Conservation (phyloP, 2,329 filamentous ascomycete genomes). For the Zelopaecilomyces penicillatus region DNA sequence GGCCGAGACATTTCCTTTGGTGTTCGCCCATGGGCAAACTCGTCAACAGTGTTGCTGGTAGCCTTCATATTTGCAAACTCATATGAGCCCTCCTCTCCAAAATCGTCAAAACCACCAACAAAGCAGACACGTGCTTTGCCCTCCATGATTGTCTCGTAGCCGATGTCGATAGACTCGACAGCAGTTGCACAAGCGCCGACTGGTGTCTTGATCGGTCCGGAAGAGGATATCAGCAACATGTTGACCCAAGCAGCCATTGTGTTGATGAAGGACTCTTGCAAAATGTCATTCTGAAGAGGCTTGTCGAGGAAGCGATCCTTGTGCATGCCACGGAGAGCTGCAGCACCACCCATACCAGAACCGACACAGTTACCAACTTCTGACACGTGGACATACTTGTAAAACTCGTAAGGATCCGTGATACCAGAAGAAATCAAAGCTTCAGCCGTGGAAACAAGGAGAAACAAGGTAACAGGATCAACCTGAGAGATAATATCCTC, state of each 20-base stretch:
- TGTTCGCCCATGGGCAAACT: conserved; percentile 90
- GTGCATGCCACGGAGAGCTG: conserved; percentile 93
- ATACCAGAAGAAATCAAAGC: conserved; percentile 87
- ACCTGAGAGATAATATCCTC: conserved; percentile 98
- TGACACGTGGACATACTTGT: conserved; percentile 97
- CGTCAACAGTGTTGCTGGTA: conserved; percentile 94
- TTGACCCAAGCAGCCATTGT: conserved; percentile 99
- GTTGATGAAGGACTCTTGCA: conserved; percentile 99
- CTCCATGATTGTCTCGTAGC: conserved; percentile 96
- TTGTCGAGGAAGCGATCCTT: conserved; percentile 95
- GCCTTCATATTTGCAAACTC: conserved; percentile 99
- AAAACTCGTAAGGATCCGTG: conserved; percentile 98
- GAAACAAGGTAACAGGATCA: conserved; percentile 90
- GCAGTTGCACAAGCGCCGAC: conserved; percentile 96
- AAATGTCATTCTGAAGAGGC: conserved; percentile 95
- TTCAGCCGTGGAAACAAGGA: conserved; percentile 89
- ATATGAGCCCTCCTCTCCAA: conserved; percentile 97
- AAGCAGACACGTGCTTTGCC: conserved; percentile 97
- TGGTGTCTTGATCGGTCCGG: conserved; percentile 95
- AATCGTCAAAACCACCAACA: conserved; percentile 98
- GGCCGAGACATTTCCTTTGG: conserved; percentile 97
- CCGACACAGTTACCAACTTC: conserved; percentile 97
- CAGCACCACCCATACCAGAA: conserved; percentile 94
- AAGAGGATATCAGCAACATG: conserved; percentile 95
- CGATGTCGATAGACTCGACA: conserved; percentile 94